phyloP scores from a whole-genome alignment of 2,329 filamentous ascomycete genomes.

The Trichophyton schoenleinii region DNA sequence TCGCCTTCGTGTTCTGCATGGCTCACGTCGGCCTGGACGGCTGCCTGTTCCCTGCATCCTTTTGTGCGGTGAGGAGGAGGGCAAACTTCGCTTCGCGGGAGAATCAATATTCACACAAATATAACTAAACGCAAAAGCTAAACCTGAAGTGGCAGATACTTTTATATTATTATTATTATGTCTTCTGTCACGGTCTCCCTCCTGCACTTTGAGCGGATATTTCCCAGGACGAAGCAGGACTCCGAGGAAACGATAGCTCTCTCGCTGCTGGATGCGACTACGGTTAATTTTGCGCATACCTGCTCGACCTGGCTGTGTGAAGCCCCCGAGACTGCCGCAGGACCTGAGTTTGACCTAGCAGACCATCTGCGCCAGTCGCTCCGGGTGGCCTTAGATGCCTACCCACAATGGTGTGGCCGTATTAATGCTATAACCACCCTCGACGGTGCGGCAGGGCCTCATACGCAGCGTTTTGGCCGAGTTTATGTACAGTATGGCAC shows the following conservation, averaged over 20 bases:
- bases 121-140: too few relatives aligned
- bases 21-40: too few relatives aligned
- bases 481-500: neutral
- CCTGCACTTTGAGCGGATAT: neutral
- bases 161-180: neutral
- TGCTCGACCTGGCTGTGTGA: conserved; percentile 37
- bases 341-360: neutral
- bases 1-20: too few relatives aligned
- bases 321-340: neutral
- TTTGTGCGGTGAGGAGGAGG: too few relatives aligned
- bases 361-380: neutral
- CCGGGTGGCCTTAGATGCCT: conserved; percentile 22
- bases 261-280: conserved; percentile 31
- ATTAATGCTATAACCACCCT: conserved; percentile 15
- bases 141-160: too few relatives aligned
- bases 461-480: neutral
- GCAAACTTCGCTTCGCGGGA: too few relatives aligned
- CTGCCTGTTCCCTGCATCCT: too few relatives aligned
- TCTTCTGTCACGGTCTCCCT: neutral
- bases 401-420: conserved; percentile 19
- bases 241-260: neutral
- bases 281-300: conserved; percentile 30
- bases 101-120: too few relatives aligned
- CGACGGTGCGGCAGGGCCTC: neutral
- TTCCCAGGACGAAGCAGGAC: neutral